Evolutionary conservation across 805 yeast species (phyloP), one percentile per base, ranked within the genome.

Genomic region (Hagleromyces aurorensis): DNA sequence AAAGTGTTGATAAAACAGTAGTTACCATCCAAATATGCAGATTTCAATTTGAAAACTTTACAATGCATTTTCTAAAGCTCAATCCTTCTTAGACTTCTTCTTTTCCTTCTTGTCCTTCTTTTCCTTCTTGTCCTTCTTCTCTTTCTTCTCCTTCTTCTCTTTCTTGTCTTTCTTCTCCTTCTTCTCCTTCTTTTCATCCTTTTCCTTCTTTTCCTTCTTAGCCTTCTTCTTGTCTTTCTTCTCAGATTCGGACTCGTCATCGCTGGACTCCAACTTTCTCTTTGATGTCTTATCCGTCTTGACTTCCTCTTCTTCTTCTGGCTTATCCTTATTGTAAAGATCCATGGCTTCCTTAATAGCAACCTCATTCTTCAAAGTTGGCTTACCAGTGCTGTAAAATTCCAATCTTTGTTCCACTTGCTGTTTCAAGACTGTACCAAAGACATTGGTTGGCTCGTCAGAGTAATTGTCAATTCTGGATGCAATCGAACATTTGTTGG

Each of bases 401-500:
- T 76, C 81, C 54, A 91, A 73, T 67, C 98, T 82, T 64, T 91
- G 96, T 69, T 91, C 98, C 46, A 91, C 97, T 72, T 91, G 98
- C 62, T 83, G 75, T 72, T 85, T 87, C 62, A 91, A 75, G 33
- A 87, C 78, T 49, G 74, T 69, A 60, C 98, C 98, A 50, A 91
- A 91, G 30, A 75, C 83, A 40, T 79, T 81, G 25, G 85, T 70
- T 52, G 98, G 96, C 59, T 79, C 83, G 59, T 91, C 98, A 34
- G 96, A 80, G 64, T 85, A 91, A 68, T 85, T 85, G 67, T 91
- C 98, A 53, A 91, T 89, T 74, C 98, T 85, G 30, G 96, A 85
- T 37, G 98, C 98, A 66, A 91, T 89, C 23, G 98, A 81, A 75
- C 97, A 89, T 67, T 91, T 91, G 80, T 91, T 91, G 45, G 98